phyloP scores from a whole-genome alignment of 805 yeast species.

The Myxozyma monticola region DNA sequence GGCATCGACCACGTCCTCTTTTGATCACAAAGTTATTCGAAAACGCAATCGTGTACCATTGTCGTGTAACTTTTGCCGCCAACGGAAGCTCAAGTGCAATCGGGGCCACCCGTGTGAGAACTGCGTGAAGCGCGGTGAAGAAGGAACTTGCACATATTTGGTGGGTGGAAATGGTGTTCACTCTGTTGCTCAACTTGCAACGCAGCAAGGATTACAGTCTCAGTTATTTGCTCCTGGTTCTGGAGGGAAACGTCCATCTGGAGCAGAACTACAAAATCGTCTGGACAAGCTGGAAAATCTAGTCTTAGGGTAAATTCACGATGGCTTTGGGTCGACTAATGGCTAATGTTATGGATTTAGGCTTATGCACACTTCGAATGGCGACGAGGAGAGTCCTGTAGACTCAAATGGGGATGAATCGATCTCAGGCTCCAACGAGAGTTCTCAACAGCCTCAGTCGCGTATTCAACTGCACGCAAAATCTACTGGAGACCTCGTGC shows the following conservation, averaged over 20 bases:
- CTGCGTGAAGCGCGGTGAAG: slow-evolving; percentile 35
- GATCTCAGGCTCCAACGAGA: not conserved
- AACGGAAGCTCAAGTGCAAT: slow-evolving; percentile 40
- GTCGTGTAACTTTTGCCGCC: slow-evolving; percentile 39
- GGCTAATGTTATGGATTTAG: not conserved
- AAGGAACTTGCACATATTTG: slow-evolving; percentile 26
- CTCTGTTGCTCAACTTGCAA: slow-evolving; percentile 5
- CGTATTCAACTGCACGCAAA: not conserved
- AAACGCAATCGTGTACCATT: slow-evolving; percentile 37
- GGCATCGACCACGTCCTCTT: slow-evolving; percentile 1
- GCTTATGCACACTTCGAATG: slow-evolving; percentile 19
- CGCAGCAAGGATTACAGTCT: slow-evolving; percentile 9
- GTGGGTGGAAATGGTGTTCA: slow-evolving; percentile 14
- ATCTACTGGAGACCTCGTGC: slow-evolving; percentile 13
- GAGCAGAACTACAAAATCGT: slow-evolving; percentile 33
- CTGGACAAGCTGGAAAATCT: slow-evolving; percentile 37
- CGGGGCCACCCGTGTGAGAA: slow-evolving; percentile 39
- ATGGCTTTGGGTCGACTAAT: not conserved
- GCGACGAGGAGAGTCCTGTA: slow-evolving; percentile 20
- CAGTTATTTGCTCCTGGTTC: slow-evolving; percentile 7
- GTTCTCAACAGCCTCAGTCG: not conserved
- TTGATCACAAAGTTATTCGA: slow-evolving; percentile 29
- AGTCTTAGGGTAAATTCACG: slow-evolving; percentile 30
- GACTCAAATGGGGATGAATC: slow-evolving; percentile 15
- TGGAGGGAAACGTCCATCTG: slow-evolving; percentile 13